These are phyloP conservation scores for Diphasiastrum complanatum DNA, from an alignment of 83 land plant species.

Conservation along the genomic window DNA sequence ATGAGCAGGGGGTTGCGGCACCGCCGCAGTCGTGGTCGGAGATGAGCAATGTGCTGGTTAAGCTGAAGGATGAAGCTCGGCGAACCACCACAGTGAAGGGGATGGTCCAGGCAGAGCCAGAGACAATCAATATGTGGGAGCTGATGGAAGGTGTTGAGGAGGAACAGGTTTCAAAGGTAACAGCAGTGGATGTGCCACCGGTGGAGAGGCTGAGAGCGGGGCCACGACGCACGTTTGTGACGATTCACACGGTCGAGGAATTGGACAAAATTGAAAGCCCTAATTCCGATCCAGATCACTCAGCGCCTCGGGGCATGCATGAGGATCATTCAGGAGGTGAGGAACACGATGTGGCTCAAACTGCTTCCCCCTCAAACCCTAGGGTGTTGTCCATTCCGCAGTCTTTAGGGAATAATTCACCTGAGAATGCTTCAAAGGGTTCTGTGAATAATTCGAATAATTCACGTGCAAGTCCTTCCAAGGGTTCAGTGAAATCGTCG, in stretches of 20 bases:
- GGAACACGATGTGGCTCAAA: neutral
- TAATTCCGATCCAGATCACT: neutral
- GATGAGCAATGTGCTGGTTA: too few species aligned
- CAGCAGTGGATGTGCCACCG: neutral
- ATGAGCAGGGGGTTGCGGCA: slow-evolving; percentile 8
- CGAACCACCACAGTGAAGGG: slow-evolving; percentile 4
- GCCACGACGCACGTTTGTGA: neutral
- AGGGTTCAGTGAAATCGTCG: too few species aligned
- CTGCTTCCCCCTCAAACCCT: too few species aligned
- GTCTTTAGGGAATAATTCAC: too few species aligned
- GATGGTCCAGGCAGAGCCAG: slow-evolving; percentile 23
- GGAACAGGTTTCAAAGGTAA: neutral
- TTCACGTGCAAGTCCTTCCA: too few species aligned
- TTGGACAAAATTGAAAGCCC: neutral
- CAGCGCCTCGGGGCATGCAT: neutral
- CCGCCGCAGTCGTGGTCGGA: slow-evolving; percentile 27
- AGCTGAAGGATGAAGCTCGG: too few species aligned
- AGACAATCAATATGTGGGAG: slow-evolving; percentile 1
- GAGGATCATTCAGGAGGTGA: neutral
- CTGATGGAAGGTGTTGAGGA: slow-evolving; percentile 9
- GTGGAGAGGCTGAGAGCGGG: neutral
- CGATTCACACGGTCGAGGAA: neutral
- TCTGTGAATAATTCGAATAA: too few species aligned
- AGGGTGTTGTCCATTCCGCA: too few species aligned
- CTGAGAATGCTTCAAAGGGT: too few species aligned